Percentiles rank a stretch among this genome's conserved stretches.
Evolutionary conservation across 1,284 basidiomycete species (phyloP).

Genomic region (Boletellus deceptivus): DNA sequence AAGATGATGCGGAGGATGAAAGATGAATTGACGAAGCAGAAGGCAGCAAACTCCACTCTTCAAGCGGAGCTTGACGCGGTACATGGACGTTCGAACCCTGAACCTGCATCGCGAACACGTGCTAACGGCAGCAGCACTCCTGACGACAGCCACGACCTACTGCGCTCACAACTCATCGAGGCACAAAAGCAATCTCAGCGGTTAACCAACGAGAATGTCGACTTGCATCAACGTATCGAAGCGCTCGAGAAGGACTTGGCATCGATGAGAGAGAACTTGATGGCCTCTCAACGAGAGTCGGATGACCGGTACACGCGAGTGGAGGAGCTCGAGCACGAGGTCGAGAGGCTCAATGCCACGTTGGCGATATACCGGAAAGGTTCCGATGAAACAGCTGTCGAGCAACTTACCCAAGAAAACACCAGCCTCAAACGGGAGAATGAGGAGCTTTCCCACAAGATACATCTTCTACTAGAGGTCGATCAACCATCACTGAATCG

Average conservation of each 20-base stretch:
- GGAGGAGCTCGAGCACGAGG: constrained; percentile 77
- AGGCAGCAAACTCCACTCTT: constrained; percentile 73
- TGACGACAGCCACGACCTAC: constrained; percentile 62
- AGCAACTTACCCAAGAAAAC: constrained; percentile 78
- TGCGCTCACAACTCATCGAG: constrained; percentile 68
- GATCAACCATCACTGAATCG: constrained; percentile 73
- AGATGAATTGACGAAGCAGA: constrained; percentile 89
- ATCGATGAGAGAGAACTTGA: constrained; percentile 68
- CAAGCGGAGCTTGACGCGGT: constrained; percentile 76
- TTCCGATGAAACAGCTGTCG: constrained; percentile 65
- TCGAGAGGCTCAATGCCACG: constrained; percentile 75
- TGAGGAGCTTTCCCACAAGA: constrained; percentile 82
- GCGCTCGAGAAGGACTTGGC: constrained; percentile 74
- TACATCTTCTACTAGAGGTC: constrained; percentile 79
- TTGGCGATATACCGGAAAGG: constrained; percentile 74
- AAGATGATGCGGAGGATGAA: constrained; percentile 99
- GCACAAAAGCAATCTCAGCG: constrained; percentile 72
- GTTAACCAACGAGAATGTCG: constrained; percentile 69
- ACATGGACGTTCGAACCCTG: constrained; percentile 55
- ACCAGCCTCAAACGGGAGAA: constrained; percentile 76
- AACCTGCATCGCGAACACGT: constrained; percentile 58
- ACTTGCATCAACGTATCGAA: constrained; percentile 73
- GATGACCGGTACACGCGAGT: constrained; percentile 74
- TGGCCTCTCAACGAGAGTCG: constrained; percentile 70
- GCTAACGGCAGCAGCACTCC: constrained; percentile 82